Evolutionary conservation across 495 filamentous ascomycete genomes (phyloP), one percentile per base, ranked within the genome.

Genomic region (Thermochaetoides thermophila): DNA sequence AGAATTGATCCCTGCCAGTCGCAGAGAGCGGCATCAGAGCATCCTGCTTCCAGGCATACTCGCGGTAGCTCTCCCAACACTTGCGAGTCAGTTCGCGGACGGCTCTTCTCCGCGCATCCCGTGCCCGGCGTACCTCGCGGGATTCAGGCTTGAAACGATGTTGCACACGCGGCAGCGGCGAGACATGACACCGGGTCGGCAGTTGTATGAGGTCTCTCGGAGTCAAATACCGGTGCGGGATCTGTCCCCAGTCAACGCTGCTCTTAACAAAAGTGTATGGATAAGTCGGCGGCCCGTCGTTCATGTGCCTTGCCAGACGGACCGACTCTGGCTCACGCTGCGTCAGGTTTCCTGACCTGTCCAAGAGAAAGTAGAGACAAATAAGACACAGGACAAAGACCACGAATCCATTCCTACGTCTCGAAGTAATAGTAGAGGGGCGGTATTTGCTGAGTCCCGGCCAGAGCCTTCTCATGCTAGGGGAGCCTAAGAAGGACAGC

Each of bases 1-100:
- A 78, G 7, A 33, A 87, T 0, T 76, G 71, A 44, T 84, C 50
- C 4, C 52, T 56, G 11, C 50, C 61, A 10, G 48, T 47, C 8
- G 66, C 68, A 11, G 62, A 65, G 3, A 76, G 43, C 1, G 82
- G 82, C 7, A 57, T 55, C 16, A 86, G 54, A 49, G 87, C 81
- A 46, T 89, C 81, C 27, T 68, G 57, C 29, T 71, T 45, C 78
- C 79, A 85, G 4, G 81, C 83, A 55, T 73, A 55, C 10, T 64
- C 42, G 46, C 70, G 75, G 45, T 87, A 89, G 23, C 73, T 71
- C 13, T 69, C 63, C 82, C 83, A 89, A 8, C 69, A 63, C 46
- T 74, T 72, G 20, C 64, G 39, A 39, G 89, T 85, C 5, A 69
- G 70, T 32, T 71, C 49, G 45, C 70, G 78, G 4, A 93, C 75